Conservation (phyloP, 345 rosid genomes). For the Balakata baccata region DNA sequence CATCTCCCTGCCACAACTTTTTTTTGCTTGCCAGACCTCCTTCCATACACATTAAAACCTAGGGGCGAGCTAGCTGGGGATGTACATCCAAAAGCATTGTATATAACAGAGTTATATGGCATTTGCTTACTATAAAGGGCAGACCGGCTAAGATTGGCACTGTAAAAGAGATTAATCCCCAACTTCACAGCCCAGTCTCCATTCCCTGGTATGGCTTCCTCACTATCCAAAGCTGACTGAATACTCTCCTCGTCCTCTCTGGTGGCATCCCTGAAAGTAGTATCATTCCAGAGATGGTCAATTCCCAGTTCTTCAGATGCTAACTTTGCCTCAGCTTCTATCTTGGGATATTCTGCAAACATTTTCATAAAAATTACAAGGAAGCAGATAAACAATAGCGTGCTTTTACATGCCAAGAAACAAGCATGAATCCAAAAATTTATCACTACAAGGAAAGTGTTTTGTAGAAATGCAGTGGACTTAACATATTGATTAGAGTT, state of each 20-base stretch:
- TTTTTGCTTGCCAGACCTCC: conserved; percentile 55
- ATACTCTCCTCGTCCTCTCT: conserved; percentile 69
- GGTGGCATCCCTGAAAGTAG: conserved; percentile 53
- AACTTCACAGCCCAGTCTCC: conserved; percentile 95
- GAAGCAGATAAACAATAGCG: background rate
- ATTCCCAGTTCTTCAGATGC: conserved; percentile 73
- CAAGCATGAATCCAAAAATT: background rate
- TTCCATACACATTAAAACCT: conserved; percentile 40
- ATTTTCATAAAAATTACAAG: conserved; percentile 19
- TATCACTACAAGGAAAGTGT: background rate
- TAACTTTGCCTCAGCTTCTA: conserved; percentile 74
- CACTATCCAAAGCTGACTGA: conserved; percentile 63
- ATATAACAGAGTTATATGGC: conserved; percentile 86
- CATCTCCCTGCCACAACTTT: conserved; percentile 90
- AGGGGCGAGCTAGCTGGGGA: conserved; percentile 53
- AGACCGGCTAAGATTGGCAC: conserved; percentile 77
- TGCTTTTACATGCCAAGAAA: background rate
- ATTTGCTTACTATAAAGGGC: conserved; percentile 91
- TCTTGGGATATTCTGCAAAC: conserved; percentile 79
- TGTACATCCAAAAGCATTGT: conserved; percentile 73
- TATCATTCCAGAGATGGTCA: conserved; percentile 54
- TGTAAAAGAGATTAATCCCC: conserved; percentile 81
- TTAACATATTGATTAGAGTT: background rate
- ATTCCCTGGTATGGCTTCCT: conserved; percentile 72
- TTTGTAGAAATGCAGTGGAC: background rate